These are phyloP conservation scores for Tanacetum coccineum DNA, from an alignment of 129 eudicot species.

Conservation along the genomic window DNA sequence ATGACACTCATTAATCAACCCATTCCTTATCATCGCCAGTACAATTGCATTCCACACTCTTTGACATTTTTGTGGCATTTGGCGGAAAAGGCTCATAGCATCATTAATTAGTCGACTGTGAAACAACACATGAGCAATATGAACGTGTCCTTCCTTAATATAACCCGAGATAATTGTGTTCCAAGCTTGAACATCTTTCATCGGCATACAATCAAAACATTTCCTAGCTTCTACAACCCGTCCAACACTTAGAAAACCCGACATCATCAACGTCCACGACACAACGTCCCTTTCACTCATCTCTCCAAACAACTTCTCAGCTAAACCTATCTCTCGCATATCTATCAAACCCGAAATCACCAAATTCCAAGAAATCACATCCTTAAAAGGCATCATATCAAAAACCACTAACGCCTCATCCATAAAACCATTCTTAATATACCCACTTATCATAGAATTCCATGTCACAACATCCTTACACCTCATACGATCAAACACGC, in stretches of 20 bases:
- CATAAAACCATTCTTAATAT: conserved; percentile 1
- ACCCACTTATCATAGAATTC: not conserved
- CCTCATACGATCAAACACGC: not conserved
- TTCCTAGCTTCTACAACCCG: not conserved
- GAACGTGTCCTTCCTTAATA: not conserved
- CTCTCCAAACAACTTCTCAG: not conserved
- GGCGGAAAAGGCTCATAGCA: not conserved
- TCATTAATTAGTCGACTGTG: not conserved
- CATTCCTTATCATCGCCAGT: not conserved
- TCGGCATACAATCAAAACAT: not conserved
- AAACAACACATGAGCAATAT: not conserved
- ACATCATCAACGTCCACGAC: not conserved
- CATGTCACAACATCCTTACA: not conserved
- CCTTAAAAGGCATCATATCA: conserved; percentile 1
- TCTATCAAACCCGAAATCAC: not conserved
- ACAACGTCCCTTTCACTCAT: conserved; percentile 4
- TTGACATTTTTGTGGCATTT: conserved; percentile 8
- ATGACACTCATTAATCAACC: not conserved
- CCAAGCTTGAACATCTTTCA: not conserved
- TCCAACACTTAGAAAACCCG: not conserved
- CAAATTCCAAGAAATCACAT: conserved; percentile 7
- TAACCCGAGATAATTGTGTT: not conserved
- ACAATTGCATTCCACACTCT: conserved; percentile 1
- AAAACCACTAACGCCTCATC: not conserved
- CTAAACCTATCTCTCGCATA: not conserved